These are phyloP conservation scores for Gnomoniopsis sp. DNA, from an alignment of 2,329 filamentous ascomycete genomes.

Conservation along the genomic window DNA sequence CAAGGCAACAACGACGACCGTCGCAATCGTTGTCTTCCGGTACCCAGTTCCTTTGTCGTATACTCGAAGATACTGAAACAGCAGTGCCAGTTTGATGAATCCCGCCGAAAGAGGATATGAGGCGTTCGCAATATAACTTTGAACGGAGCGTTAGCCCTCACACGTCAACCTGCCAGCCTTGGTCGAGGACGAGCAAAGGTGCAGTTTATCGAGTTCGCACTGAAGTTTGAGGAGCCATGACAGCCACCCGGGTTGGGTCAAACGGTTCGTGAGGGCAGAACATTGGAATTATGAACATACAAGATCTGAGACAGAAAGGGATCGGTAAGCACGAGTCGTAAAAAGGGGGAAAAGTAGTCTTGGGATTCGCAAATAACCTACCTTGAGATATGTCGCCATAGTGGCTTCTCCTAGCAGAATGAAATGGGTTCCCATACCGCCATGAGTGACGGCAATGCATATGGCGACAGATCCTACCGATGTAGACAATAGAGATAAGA, in stretches of 20 bases:
- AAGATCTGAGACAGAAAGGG: too few relatives aligned
- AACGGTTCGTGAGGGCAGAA: not conserved
- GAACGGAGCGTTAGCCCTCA: not conserved
- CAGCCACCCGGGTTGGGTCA: too few relatives aligned
- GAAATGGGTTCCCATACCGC: constrained; percentile 14
- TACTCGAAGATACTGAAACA: constrained; percentile 22
- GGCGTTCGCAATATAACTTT: constrained; percentile 19
- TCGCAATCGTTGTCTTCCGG: constrained; percentile 18
- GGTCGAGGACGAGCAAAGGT: not conserved
- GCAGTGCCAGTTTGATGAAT: constrained; percentile 22
- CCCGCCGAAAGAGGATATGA: constrained; percentile 20
- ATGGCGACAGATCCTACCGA: constrained; percentile 6
- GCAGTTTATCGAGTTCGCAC: not conserved
- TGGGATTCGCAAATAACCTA: not conserved
- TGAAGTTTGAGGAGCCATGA: too few relatives aligned
- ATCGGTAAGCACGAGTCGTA: not conserved
- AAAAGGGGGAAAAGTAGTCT: too few relatives aligned
- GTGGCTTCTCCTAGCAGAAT: not conserved
- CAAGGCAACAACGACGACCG: constrained; percentile 25
- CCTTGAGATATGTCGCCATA: constrained; percentile 16
- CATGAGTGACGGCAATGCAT: not conserved
- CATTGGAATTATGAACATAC: not conserved
- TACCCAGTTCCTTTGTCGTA: constrained; percentile 17
- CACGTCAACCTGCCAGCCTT: not conserved
- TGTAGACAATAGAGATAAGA: constrained; percentile 13